Conservation (phyloP, 805 yeast genomes). For the Candida parachauliodes region DNA sequence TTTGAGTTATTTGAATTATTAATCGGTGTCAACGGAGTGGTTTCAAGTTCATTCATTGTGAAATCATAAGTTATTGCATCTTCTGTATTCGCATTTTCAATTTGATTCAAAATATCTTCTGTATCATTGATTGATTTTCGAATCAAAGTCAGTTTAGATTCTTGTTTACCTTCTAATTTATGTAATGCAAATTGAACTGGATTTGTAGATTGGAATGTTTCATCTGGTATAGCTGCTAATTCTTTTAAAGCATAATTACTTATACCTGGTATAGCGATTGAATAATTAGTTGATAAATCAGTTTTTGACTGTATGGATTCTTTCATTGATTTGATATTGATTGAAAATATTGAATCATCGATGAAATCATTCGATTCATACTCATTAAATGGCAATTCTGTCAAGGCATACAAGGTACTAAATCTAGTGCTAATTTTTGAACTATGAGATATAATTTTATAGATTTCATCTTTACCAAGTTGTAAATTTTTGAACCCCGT, state of each 20-base stretch:
- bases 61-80: slow-evolving; percentile 23
- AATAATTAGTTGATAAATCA: slow-evolving; percentile 15
- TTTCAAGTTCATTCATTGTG: slow-evolving; percentile 16
- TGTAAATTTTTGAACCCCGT: slow-evolving; percentile 48
- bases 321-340: slow-evolving; percentile 16
- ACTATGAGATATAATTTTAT: slow-evolving; percentile 20
- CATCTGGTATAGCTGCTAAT: slow-evolving; percentile 84
- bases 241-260: slow-evolving; percentile 44
- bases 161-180: slow-evolving; percentile 69
- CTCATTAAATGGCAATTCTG: slow-evolving; percentile 36
- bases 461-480: slow-evolving; percentile 17
- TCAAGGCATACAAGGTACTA: slow-evolving; percentile 37
- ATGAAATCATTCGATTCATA: slow-evolving; percentile 20
- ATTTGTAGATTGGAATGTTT: slow-evolving; percentile 55
- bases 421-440: slow-evolving; percentile 29
- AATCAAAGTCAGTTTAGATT: slow-evolving; percentile 11
- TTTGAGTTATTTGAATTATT: slow-evolving; percentile 5
- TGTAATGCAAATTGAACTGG: slow-evolving; percentile 72
- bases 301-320: slow-evolving; percentile 8
- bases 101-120: slow-evolving; percentile 35
- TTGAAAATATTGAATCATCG: slow-evolving; percentile 35
- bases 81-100: slow-evolving; percentile 37
- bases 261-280: slow-evolving; percentile 56
- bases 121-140: slow-evolving; percentile 15
- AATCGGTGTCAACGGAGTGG: slow-evolving; percentile 32